Percentiles rank a stretch among this genome's conserved stretches.
These are phyloP conservation scores for Acanthochlamys bracteata DNA, from an alignment of 106 monocot genomes.

Conservation along the genomic window DNA sequence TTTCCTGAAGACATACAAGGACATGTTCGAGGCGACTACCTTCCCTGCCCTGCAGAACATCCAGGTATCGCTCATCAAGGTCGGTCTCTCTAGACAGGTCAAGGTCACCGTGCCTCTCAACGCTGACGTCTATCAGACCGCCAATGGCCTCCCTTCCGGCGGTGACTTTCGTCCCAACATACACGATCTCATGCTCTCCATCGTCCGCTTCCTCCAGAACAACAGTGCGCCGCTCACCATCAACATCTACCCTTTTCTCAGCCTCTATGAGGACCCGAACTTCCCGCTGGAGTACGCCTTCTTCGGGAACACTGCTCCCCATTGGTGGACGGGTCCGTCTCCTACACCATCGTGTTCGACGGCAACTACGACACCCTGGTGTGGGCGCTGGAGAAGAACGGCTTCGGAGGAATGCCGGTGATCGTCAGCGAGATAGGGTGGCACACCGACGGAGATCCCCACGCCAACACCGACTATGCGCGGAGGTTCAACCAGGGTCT, in stretches of 20 bases:
- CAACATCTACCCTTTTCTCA: slow-evolving; percentile 99
- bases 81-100: slow-evolving; percentile 63
- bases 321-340: slow-evolving; percentile 60
- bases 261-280: slow-evolving; percentile 75
- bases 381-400: slow-evolving; percentile 67
- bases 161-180: slow-evolving; percentile 90
- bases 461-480: slow-evolving; percentile 50
- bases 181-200: slow-evolving; percentile 55
- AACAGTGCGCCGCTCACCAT: slow-evolving; percentile 57
- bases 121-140: slow-evolving; percentile 81
- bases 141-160: slow-evolving; percentile 56
- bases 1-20: slow-evolving; percentile 64
- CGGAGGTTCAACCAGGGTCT: slow-evolving; percentile 76
- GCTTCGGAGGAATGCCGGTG: slow-evolving; percentile 49
- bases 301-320: slow-evolving; percentile 37
- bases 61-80: slow-evolving; percentile 85
- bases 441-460: slow-evolving; percentile 70
- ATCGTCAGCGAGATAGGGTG: slow-evolving; percentile 89
- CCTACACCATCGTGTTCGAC: slow-evolving; percentile 89
- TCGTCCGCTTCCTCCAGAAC: slow-evolving; percentile 68
- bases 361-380: slow-evolving; percentile 91
- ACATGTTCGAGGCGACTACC: slow-evolving; percentile 44
- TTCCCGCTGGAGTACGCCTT: slow-evolving; percentile 91
- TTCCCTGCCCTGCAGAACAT: slow-evolving; percentile 85
- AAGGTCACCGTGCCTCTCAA: slow-evolving; percentile 79